These are phyloP conservation scores for Colletotrichum nymphaeae DNA, from an alignment of 2,329 filamentous ascomycete species.

Conservation along the genomic window DNA sequence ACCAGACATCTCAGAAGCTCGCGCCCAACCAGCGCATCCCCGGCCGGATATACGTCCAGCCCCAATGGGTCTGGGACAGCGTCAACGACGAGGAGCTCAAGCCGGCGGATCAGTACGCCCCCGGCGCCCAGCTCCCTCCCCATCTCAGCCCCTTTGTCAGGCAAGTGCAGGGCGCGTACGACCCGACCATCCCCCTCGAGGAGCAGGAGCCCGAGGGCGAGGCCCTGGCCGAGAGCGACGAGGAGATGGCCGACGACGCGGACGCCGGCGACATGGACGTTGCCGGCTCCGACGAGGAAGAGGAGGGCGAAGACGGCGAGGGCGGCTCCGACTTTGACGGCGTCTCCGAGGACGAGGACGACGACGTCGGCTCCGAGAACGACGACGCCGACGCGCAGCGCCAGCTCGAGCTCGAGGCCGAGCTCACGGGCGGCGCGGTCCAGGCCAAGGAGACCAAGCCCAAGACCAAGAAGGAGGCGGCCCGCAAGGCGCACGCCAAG, in stretches of 20 bases:
- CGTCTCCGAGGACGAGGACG: constrained; percentile 58
- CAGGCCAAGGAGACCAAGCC: constrained; percentile 62
- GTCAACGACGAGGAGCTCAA: constrained; percentile 92
- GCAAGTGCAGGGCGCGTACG: constrained; percentile 86
- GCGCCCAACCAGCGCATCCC: constrained; percentile 79
- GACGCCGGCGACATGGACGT: constrained; percentile 62
- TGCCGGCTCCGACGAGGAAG: constrained; percentile 60
- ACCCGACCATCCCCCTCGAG: constrained; percentile 86
- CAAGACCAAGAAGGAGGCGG: constrained; percentile 76
- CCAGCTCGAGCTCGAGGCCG: constrained; percentile 92
- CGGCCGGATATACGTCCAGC: constrained; percentile 93
- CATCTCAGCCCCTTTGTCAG: constrained; percentile 98
- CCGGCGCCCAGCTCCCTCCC: constrained; percentile 89
- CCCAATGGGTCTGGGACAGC: constrained; percentile 99
- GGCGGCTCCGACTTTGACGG: constrained; percentile 57
- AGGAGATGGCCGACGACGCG: constrained; percentile 58
- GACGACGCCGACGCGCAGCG: constrained; percentile 76
- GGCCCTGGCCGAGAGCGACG: constrained; percentile 75
- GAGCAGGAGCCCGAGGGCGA: constrained; percentile 91
- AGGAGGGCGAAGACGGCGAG: constrained; percentile 58
- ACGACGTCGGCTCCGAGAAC: constrained; percentile 55
- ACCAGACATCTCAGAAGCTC: constrained; percentile 70
- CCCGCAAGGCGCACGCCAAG: constrained; percentile 75
- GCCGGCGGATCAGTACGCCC: constrained; percentile 87
- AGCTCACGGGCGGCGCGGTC: constrained; percentile 78